phyloP scores from a whole-genome alignment of 2,329 filamentous ascomycete species.

The Huntiella omanensis region DNA sequence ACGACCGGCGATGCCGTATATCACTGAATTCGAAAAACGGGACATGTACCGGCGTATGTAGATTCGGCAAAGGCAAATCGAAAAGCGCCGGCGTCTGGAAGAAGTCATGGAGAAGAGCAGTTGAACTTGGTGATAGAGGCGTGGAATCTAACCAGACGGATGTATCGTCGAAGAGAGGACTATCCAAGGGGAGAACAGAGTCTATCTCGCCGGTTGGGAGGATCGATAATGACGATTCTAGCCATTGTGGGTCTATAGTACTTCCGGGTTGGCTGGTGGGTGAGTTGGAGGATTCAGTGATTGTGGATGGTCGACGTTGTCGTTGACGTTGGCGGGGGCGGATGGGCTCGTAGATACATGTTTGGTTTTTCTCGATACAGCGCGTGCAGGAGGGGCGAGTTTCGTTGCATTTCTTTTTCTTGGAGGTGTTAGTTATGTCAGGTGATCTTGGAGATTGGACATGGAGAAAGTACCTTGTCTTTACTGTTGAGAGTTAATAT shows the following conservation, averaged over 20 bases:
- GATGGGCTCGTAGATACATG: conserved; percentile 32
- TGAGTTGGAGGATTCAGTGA: not conserved
- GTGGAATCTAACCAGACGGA: no score
- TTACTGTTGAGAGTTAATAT: conserved; percentile 1
- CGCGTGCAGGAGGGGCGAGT: conserved; percentile 30
- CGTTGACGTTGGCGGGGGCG: conserved; percentile 21
- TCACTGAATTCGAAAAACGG: conserved; percentile 32
- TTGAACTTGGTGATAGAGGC: no score
- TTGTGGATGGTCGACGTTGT: not conserved
- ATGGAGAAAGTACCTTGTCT: conserved; percentile 9
- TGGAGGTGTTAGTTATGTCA: conserved; percentile 1
- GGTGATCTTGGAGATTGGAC: not conserved
- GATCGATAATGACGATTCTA: no score
- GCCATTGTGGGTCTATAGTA: no score
- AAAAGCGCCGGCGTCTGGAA: no score
- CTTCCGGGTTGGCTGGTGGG: no score
- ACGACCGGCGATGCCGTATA: conserved; percentile 31
- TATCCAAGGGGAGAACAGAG: no score
- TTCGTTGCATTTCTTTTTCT: conserved; percentile 43
- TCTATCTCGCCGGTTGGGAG: no score
- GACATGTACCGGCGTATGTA: no score
- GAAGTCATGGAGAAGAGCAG: no score
- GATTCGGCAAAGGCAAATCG: no score
- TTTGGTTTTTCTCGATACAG: conserved; percentile 28
- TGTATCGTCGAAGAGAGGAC: no score